A percentile compares a stretch with the other conserved stretches of the same genome.
Conservation (phyloP, 2,329 filamentous ascomycete species). For the Dendryphion nanum region DNA sequence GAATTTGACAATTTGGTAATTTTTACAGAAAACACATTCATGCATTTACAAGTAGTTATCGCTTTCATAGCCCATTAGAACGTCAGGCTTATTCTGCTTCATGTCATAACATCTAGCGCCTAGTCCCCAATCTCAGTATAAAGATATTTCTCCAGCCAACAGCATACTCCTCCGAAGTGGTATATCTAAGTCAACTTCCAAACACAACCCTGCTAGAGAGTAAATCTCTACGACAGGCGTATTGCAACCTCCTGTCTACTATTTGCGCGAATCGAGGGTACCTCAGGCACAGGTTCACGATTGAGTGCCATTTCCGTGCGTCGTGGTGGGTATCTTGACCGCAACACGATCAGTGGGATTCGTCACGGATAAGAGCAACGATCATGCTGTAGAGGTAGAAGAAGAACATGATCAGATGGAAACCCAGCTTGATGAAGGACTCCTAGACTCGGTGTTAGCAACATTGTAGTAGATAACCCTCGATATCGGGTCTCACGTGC, state of each 20-base stretch:
- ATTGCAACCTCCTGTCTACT: too few species aligned
- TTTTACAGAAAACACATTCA: neutral
- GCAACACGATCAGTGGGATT: constrained; percentile 62
- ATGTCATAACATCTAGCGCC: constrained; percentile 16
- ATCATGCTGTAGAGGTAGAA: constrained; percentile 99
- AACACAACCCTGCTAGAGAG: too few species aligned
- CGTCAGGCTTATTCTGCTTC: constrained; percentile 3
- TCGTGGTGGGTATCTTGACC: neutral
- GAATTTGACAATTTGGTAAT: too few species aligned
- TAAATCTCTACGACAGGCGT: too few species aligned
- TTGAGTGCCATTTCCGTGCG: neutral
- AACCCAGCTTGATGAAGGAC: constrained; percentile 98
- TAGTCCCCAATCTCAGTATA: too few species aligned
- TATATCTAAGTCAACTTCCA: too few species aligned
- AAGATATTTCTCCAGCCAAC: too few species aligned
- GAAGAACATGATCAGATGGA: constrained; percentile 99
- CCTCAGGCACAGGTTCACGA: neutral
- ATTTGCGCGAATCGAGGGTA: too few species aligned
- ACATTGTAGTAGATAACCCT: too few species aligned
- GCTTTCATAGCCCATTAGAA: constrained; percentile 35
- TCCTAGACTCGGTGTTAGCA: constrained; percentile 61
- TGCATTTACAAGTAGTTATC: constrained; percentile 29
- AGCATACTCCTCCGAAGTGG: too few species aligned
- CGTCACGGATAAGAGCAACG: constrained; percentile 93
- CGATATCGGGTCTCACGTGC: constrained; percentile 49